Evolutionary conservation across 1,284 basidiomycete genomes (phyloP).

Genomic region (Exobasidium rhododendri): DNA sequence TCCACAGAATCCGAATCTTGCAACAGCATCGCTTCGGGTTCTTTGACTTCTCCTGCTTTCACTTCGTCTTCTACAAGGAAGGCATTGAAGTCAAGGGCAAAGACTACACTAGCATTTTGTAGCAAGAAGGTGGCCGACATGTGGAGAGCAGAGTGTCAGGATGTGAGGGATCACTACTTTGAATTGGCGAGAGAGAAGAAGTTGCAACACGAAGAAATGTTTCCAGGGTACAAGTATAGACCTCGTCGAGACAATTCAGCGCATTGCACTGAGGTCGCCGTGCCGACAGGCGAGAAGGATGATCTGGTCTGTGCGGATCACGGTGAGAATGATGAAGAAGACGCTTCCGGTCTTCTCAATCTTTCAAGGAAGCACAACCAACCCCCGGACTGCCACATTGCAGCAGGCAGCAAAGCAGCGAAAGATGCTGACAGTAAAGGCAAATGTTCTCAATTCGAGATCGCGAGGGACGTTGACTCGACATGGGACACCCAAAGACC

Average conservation of each 20-base stretch:
- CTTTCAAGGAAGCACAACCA: no score
- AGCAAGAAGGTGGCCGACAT: conserved; percentile 1
- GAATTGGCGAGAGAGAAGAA: background rate
- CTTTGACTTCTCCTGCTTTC: background rate
- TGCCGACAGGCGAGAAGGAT: background rate
- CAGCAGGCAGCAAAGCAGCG: background rate
- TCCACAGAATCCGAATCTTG: background rate
- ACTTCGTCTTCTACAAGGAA: background rate
- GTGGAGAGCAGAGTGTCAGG: background rate
- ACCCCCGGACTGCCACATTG: no score
- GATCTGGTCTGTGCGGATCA: background rate
- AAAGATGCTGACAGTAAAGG: background rate
- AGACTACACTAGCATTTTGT: background rate
- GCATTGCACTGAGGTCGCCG: background rate
- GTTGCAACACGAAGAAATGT: background rate
- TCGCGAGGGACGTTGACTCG: background rate
- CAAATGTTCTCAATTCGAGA: background rate
- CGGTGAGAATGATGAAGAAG: background rate
- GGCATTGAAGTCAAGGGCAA: background rate
- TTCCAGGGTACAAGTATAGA: background rate
- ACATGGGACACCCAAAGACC: background rate
- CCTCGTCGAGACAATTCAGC: background rate
- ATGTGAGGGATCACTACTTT: background rate
- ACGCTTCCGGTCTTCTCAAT: no score
- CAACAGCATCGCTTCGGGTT: no score